These are phyloP conservation scores for Diaporthe aspalathi DNA, from an alignment of 2,329 filamentous ascomycete genomes.

Conservation along the genomic window DNA sequence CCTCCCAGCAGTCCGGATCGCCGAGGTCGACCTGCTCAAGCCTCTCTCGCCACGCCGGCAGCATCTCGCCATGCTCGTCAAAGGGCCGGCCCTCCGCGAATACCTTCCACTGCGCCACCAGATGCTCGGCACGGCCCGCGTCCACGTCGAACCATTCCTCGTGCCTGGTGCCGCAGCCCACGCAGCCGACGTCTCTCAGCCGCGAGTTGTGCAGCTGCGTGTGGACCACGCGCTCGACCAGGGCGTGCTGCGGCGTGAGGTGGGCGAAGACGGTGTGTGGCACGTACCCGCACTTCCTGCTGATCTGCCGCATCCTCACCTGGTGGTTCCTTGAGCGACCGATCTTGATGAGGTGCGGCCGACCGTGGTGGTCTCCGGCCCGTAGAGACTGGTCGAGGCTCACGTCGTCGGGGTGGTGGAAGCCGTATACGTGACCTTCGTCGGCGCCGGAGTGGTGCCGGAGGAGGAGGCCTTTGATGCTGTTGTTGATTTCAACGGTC, in stretches of 20 bases:
- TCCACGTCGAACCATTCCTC: conserved; percentile 47
- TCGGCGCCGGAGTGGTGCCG: not conserved
- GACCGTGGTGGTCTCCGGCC: not conserved
- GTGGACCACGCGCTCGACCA: conserved; percentile 48
- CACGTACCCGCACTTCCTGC: conserved; percentile 44
- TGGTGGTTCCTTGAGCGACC: conserved; percentile 43
- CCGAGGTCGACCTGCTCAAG: conserved; percentile 43
- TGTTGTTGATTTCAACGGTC: conserved; percentile 28
- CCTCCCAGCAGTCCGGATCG: conserved; percentile 45
- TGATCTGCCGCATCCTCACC: conserved; percentile 44
- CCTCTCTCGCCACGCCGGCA: conserved; percentile 42
- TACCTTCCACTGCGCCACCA: conserved; percentile 44
- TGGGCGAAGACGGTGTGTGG: conserved; percentile 40
- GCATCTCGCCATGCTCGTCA: conserved; percentile 43
- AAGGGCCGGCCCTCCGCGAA: conserved; percentile 48
- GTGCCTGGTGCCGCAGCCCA: conserved; percentile 42
- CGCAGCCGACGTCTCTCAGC: conserved; percentile 44
- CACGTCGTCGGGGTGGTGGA: conserved; percentile 42
- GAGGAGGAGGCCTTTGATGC: conserved; percentile 34
- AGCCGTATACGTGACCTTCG: conserved; percentile 45
- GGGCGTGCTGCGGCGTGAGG: conserved; percentile 41
- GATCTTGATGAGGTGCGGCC: conserved; percentile 46
- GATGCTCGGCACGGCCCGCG: conserved; percentile 35
- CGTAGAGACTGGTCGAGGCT: conserved; percentile 5
- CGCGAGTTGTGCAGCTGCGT: conserved; percentile 44